phyloP scores from a whole-genome alignment of 2,329 filamentous ascomycete species.

The Magnaporthales sp. region DNA sequence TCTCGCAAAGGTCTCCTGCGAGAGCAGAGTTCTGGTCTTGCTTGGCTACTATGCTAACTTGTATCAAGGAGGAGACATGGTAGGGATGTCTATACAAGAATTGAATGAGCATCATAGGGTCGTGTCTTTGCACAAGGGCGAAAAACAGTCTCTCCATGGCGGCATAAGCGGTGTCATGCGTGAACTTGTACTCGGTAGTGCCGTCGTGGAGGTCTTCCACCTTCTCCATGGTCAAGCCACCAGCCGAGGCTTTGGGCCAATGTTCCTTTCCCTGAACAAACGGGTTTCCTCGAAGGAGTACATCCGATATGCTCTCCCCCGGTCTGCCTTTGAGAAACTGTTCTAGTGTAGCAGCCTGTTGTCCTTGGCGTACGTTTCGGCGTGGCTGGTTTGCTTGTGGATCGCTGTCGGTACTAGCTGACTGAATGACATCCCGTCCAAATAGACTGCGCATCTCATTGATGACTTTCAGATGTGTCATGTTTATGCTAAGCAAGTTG shows the following conservation, averaged over 20 bases:
- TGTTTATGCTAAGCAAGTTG: slow-evolving; percentile 40
- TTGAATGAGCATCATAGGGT: slow-evolving; percentile 73
- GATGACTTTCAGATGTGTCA: slow-evolving; percentile 69
- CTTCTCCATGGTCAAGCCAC: slow-evolving; percentile 74
- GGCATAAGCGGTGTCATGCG: slow-evolving; percentile 68
- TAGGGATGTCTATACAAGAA: slow-evolving; percentile 69
- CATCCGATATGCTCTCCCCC: slow-evolving; percentile 57
- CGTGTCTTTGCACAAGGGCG: slow-evolving; percentile 68
- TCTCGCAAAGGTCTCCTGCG: slow-evolving; percentile 78
- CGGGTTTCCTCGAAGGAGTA: slow-evolving; percentile 67
- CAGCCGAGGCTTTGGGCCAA: slow-evolving; percentile 73
- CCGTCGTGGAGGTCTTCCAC: slow-evolving; percentile 31
- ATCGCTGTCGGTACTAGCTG: slow-evolving; percentile 20
- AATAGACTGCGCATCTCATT: slow-evolving; percentile 77
- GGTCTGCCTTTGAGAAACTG: slow-evolving; percentile 33
- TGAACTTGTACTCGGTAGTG: slow-evolving; percentile 65
- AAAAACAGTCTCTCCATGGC: slow-evolving; percentile 70
- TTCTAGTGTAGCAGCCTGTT: neutral
- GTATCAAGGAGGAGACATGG: slow-evolving; percentile 86
- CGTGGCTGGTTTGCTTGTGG: neutral
- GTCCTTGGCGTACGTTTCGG: neutral
- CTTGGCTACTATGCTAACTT: slow-evolving; percentile 86
- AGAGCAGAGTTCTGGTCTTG: slow-evolving; percentile 83
- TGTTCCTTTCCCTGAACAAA: slow-evolving; percentile 82
- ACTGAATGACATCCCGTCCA: slow-evolving; percentile 48